phyloP scores from a whole-genome alignment of 1,284 basidiomycete species.

The Ganoderma lucidum region DNA sequence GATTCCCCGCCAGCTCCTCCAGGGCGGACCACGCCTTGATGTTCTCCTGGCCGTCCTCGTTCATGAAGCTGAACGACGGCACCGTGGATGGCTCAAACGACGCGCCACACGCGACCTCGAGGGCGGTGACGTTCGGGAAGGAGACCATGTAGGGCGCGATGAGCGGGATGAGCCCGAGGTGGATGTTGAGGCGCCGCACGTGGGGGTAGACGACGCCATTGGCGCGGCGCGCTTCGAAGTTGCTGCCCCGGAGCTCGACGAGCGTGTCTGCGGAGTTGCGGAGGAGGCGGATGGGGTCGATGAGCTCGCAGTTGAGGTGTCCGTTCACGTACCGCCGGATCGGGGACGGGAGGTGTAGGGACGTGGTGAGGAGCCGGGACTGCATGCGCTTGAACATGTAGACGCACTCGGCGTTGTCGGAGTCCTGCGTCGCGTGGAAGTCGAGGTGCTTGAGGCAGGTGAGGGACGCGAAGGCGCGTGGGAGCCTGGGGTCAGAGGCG shows the following conservation, averaged over 20 bases:
- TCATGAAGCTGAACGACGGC: conserved; percentile 16
- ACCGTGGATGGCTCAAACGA: conserved; percentile 12
- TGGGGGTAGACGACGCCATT: conserved; percentile 11
- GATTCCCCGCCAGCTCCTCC: conserved; percentile 13
- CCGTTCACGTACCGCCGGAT: conserved; percentile 14
- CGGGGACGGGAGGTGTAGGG: conserved; percentile 12
- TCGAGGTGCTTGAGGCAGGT: conserved; percentile 22
- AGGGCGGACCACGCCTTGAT: conserved; percentile 12
- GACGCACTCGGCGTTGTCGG: conserved; percentile 14
- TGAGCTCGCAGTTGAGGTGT: conserved; percentile 10
- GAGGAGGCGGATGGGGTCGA: conserved; percentile 16
- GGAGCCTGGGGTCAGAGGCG: conserved; percentile 17
- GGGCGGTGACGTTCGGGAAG: conserved; percentile 16
- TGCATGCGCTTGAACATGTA: conserved; percentile 18
- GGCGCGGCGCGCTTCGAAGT: conserved; percentile 9
- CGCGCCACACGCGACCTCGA: conserved; percentile 13
- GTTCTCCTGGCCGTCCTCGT: conserved; percentile 13
- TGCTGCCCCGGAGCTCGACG: conserved; percentile 13
- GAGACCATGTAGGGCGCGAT: conserved; percentile 19
- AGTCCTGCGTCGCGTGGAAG: conserved; percentile 13
- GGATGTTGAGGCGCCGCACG: conserved; percentile 12
- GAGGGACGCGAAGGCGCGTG: conserved; percentile 16
- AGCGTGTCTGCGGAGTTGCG: conserved; percentile 15
- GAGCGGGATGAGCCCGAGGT: conserved; percentile 10
- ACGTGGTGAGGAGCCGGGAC: conserved; percentile 12